Evolutionary conservation across 2,329 filamentous ascomycete species (phyloP).

Genomic region (Seiridium unicorne): DNA sequence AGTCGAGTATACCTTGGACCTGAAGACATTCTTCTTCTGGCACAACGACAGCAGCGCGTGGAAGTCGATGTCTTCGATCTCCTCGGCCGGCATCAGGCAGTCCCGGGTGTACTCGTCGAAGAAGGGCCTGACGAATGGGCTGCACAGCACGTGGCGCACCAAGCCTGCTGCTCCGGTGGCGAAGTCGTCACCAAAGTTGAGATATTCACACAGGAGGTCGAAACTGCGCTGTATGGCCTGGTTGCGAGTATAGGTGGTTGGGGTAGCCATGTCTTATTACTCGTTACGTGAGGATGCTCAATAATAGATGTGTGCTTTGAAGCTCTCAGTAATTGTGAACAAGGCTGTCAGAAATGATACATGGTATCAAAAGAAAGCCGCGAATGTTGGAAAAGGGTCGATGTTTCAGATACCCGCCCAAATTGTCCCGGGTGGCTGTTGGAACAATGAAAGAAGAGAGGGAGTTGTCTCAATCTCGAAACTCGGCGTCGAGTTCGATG

Average conservation of each 20-base stretch:
- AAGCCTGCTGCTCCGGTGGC: background rate
- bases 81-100: constrained; percentile 20
- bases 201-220: constrained; percentile 16
- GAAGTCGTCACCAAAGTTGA: constrained; percentile 21
- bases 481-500: background rate
- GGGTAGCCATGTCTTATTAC: background rate
- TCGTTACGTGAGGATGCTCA: no score
- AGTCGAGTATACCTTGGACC: constrained; percentile 12
- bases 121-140: constrained; percentile 22
- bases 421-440: background rate
- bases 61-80: constrained; percentile 17
- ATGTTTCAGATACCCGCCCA: background rate
- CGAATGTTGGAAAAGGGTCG: background rate
- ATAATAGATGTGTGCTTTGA: no score
- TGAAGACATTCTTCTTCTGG: constrained; percentile 16
- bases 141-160: constrained; percentile 17
- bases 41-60: constrained; percentile 17
- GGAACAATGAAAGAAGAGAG: constrained; percentile 2
- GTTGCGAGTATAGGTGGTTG: background rate
- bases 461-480: background rate
- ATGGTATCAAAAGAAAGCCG: background rate
- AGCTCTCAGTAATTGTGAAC: no score
- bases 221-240: constrained; percentile 4
- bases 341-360: background rate
- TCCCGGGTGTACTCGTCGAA: constrained; percentile 25